A percentile compares a stretch with the other conserved stretches of the same genome.
Conservation (phyloP, 2,329 filamentous ascomycete genomes). For the Sporothrix brasiliensis region DNA sequence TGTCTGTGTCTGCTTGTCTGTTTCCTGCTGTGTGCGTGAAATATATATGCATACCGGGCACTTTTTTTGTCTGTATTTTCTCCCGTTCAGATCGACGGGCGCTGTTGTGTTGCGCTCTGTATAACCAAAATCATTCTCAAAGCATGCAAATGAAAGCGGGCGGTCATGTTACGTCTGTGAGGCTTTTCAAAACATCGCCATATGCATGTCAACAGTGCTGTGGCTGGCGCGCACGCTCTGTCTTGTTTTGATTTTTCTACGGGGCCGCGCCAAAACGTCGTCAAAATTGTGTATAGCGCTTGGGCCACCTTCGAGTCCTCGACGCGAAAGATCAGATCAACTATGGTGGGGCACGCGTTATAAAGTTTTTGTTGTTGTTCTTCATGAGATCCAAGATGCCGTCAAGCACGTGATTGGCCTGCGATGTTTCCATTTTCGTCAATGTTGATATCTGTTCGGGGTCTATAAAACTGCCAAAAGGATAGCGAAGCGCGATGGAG, state of each 20-base stretch:
- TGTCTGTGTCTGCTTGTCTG: constrained; percentile 5
- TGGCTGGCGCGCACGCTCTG: not conserved
- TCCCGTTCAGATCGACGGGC: not conserved
- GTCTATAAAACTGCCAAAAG: not conserved
- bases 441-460: not conserved
- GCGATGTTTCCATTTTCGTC: not conserved
- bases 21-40: constrained; percentile 24
- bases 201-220: not conserved
- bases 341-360: not conserved
- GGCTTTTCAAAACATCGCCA: not conserved
- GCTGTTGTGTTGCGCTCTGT: not conserved
- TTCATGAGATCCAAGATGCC: not conserved
- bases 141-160: not conserved
- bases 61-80: constrained; percentile 24
- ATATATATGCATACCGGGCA: constrained; percentile 32
- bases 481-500: not conserved
- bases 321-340: not conserved
- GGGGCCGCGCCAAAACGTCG: not conserved
- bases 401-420: constrained; percentile 19
- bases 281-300: not conserved
- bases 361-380: not conserved
- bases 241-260: constrained; percentile 13
- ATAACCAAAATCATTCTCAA: not conserved
- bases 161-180: not conserved
- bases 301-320: not conserved